Conservation (phyloP, 2,329 filamentous ascomycete species). For the Emericellopsis atlantica region DNA sequence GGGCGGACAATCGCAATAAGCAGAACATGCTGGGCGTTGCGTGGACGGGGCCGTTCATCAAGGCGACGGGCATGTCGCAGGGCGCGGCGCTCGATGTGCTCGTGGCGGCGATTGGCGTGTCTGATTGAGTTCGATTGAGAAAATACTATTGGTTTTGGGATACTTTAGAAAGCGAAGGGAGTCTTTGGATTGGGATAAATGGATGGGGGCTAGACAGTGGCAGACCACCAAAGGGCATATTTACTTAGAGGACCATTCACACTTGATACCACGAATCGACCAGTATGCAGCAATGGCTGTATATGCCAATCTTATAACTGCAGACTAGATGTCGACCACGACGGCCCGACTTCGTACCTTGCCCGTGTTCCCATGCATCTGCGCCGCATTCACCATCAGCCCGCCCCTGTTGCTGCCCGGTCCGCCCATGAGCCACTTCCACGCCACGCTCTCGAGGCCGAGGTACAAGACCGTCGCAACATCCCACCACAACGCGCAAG, state of each 20-base stretch:
- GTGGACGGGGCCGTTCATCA: conserved; percentile 50
- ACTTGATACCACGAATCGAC: too few species aligned
- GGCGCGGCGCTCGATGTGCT: conserved; percentile 44
- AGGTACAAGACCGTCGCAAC: conserved; percentile 29
- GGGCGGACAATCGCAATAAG: conserved; percentile 19
- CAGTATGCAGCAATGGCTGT: too few species aligned
- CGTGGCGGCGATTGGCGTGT: background rate
- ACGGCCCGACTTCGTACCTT: conserved; percentile 27
- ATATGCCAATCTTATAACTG: too few species aligned
- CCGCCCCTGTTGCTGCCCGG: conserved; percentile 32
- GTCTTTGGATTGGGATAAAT: too few species aligned
- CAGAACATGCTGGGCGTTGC: conserved; percentile 42
- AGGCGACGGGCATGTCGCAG: conserved; percentile 44
- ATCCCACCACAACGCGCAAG: conserved; percentile 32
- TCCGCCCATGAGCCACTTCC: conserved; percentile 44
- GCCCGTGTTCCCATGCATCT: conserved; percentile 41
- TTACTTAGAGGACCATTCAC: too few species aligned
- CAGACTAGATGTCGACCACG: conserved; percentile 14
- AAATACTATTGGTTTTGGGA: background rate
- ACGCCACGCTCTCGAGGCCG: conserved; percentile 33
- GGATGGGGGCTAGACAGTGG: too few species aligned
- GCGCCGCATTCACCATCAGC: conserved; percentile 43
- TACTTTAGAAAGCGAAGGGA: too few species aligned
- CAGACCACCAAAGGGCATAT: too few species aligned
- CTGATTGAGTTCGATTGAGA: background rate